Base-by-base conservation (phyloP, 768 basidiomycete genomes). In the Termitomyces sp. region DNA sequence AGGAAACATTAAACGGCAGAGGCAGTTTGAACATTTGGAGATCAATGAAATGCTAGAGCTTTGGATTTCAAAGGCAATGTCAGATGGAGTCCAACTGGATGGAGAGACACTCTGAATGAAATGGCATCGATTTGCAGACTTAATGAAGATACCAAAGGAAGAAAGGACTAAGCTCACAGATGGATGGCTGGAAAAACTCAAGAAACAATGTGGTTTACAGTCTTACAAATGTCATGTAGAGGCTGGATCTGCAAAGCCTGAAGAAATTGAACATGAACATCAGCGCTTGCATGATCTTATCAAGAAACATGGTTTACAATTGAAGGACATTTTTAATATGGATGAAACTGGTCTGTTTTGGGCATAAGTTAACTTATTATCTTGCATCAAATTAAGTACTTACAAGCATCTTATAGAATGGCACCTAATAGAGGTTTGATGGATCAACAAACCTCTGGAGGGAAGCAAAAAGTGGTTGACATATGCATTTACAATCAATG, bases 91-190 rank as follows among this genome's bases (percentile, higher is more conserved):
- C 18, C 22, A 67, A 0, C 30, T 79, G 10, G 76, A 65, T 28
- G 72, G 74, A 0, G 69, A 69, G n/a, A 68, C 75, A 13, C 59
- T 78, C 43, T 43, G 51, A 0, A 63, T 71, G 33, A 76, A 77
- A 60, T 75, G 26, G 71, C 69, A 13, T 3, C 1, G 3, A 2
- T 77, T 77, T 70, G 71, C 72, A 6, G 65, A 74, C 14, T 55
- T 68, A 32, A 64, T 32, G 38, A 63, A 68, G 0, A 54, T 78
- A 43, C 72, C 70, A 1, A 40, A 40, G 18, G 38, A 40, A 18
- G 18, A 40, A 0, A 40, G 38, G 38, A 18, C 77, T 5, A 65
- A 53, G 0, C 55, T 77, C 16, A 76, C 72, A 46, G 56, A 73
- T 32, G 38, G 38, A 18, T 40, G 18, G 38, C 2, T 40, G 38